Conservation (phyloP, 106 monocot genomes). For the Allium sativum region DNA sequence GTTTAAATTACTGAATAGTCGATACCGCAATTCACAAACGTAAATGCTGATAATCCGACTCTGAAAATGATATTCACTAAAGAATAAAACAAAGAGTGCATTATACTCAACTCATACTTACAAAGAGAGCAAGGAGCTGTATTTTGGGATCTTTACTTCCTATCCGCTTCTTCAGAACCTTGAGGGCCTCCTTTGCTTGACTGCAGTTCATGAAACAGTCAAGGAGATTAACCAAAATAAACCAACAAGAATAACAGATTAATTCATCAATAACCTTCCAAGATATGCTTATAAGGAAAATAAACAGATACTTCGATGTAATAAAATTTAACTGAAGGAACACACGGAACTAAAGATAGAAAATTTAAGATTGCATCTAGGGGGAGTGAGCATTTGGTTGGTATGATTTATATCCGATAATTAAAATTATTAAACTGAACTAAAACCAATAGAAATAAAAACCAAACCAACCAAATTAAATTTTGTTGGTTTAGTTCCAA, state of each 20-base stretch:
- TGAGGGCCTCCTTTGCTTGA: conserved; percentile 87
- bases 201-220: conserved; percentile 39
- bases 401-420: no score
- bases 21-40: no score
- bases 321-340: not conserved
- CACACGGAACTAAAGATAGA: no score
- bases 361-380: no score
- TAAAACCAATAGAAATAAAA: no score
- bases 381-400: no score
- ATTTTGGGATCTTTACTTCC: conserved; percentile 89
- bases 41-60: not conserved
- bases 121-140: conserved; percentile 83
- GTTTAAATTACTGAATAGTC: no score
- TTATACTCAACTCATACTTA: conserved; percentile 32
- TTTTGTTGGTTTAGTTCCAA: no score
- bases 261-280: not conserved
- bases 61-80: not conserved
- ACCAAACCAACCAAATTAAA: no score
- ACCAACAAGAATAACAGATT: not conserved
- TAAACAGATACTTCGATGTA: not conserved
- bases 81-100: not conserved
- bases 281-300: not conserved
- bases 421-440: no score
- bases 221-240: conserved; percentile 3
- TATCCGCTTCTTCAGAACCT: conserved; percentile 86